Conservation (phyloP, 176 grass and related monocot species). For the Dendrocalamus sinicus region DNA sequence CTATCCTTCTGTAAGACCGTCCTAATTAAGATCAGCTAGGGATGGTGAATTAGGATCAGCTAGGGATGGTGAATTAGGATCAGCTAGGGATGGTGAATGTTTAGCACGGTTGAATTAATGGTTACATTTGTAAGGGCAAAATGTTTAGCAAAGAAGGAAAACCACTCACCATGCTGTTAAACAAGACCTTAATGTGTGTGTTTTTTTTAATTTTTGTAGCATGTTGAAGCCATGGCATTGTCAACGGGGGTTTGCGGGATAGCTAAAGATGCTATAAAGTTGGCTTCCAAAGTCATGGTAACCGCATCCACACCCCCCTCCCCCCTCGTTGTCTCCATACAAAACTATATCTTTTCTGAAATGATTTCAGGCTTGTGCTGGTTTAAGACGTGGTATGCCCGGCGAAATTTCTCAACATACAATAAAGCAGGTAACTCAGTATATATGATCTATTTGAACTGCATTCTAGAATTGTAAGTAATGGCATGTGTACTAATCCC, state of each 20-base stretch:
- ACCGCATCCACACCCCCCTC: not conserved
- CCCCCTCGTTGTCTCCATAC: not conserved
- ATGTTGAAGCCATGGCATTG: not conserved
- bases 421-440: slow-evolving; percentile 29
- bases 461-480: not conserved
- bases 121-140: not conserved
- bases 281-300: slow-evolving; percentile 37
- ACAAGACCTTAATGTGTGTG: too few relatives aligned
- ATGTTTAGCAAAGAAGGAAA: not conserved
- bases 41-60: not conserved
- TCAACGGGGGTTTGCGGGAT: not conserved
- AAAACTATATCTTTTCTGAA: not conserved
- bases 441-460: not conserved
- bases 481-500: not conserved
- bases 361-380: not conserved
- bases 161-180: too few relatives aligned
- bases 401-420: slow-evolving; percentile 22
- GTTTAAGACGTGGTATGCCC: slow-evolving; percentile 24
- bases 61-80: not conserved
- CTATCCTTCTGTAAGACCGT: not conserved
- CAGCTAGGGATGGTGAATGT: not conserved
- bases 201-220: not conserved
- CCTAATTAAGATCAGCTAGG: not conserved
- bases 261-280: not conserved
- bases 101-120: not conserved